phyloP scores from a whole-genome alignment of 371 early-diverging fungal species.

The Parasitella parasitica region DNA sequence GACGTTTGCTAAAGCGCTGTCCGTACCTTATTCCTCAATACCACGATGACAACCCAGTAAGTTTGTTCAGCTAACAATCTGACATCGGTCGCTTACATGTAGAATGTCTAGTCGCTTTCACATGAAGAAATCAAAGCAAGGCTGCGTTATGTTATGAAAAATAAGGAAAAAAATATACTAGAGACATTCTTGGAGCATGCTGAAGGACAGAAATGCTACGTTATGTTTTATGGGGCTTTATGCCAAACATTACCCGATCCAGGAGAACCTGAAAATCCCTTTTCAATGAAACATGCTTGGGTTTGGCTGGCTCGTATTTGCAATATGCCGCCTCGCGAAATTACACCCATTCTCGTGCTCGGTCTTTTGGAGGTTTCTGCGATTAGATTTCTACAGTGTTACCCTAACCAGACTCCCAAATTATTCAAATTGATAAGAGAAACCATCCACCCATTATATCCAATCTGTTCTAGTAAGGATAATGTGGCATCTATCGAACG shows the following conservation, averaged over 20 bases:
- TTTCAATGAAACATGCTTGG: constrained; percentile 74
- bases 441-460: constrained; percentile 1
- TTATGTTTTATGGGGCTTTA: constrained; percentile 78
- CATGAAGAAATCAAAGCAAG: constrained; percentile 37
- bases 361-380: constrained; percentile 62
- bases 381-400: constrained; percentile 26
- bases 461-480: neutral
- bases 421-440: constrained; percentile 27
- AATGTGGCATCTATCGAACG: constrained; percentile 5
- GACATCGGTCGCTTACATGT: too few relatives aligned
- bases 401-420: constrained; percentile 40
- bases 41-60: constrained; percentile 53
- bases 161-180: constrained; percentile 42
- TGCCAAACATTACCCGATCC: constrained; percentile 60
- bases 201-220: constrained; percentile 70
- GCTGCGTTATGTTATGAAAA: constrained; percentile 47
- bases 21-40: constrained; percentile 77
- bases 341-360: constrained; percentile 67
- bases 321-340: constrained; percentile 71
- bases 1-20: constrained; percentile 76
- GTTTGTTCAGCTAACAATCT: too few relatives aligned
- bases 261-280: constrained; percentile 49
- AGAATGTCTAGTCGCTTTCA: constrained; percentile 28
- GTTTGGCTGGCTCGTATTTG: constrained; percentile 76
- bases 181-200: constrained; percentile 60